Percentiles rank a stretch among this genome's conserved stretches.
Evolutionary conservation across 2,329 filamentous ascomycete genomes (phyloP).

Genomic region (Exophiala calicioides): DNA sequence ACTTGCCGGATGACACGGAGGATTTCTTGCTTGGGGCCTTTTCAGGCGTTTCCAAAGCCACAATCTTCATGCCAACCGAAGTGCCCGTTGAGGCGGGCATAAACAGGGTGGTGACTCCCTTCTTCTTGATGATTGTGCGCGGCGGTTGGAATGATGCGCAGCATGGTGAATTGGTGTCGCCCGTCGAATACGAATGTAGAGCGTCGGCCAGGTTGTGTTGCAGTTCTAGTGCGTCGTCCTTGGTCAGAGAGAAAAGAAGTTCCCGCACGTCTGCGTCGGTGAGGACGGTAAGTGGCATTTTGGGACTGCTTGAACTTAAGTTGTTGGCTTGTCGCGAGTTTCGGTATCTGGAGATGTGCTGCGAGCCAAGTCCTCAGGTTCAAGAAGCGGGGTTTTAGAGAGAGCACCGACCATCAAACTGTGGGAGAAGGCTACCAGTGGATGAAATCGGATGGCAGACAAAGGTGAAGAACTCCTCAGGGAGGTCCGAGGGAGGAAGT

Average conservation of each 20-base stretch:
- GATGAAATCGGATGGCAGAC: no score
- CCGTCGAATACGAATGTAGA: constrained; percentile 65
- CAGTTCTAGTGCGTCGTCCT: constrained; percentile 59
- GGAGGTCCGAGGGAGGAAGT: no score
- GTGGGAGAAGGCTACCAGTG: no score
- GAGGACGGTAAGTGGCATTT: constrained; percentile 63
- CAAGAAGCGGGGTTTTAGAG: no score
- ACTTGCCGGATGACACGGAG: constrained; percentile 13
- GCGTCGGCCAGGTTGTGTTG: constrained; percentile 61
- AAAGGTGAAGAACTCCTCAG: no score
- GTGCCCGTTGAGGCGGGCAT: constrained; percentile 65
- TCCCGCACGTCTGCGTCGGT: constrained; percentile 57
- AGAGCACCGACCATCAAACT: no score
- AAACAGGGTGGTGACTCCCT: constrained; percentile 65
- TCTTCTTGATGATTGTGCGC: constrained; percentile 60
- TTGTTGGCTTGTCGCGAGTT: not conserved
- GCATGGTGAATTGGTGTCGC: constrained; percentile 59
- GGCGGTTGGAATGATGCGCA: constrained; percentile 63
- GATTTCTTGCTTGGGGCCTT: constrained; percentile 1
- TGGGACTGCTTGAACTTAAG: not conserved
- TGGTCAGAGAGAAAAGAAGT: constrained; percentile 57
- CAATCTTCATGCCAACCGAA: constrained; percentile 65
- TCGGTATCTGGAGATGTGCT: not conserved
- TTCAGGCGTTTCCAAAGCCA: constrained; percentile 52
- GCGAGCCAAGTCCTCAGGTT: no score